These are phyloP conservation scores for Triangularia verruculosa DNA, from an alignment of 2,329 filamentous ascomycete genomes.

Conservation along the genomic window DNA sequence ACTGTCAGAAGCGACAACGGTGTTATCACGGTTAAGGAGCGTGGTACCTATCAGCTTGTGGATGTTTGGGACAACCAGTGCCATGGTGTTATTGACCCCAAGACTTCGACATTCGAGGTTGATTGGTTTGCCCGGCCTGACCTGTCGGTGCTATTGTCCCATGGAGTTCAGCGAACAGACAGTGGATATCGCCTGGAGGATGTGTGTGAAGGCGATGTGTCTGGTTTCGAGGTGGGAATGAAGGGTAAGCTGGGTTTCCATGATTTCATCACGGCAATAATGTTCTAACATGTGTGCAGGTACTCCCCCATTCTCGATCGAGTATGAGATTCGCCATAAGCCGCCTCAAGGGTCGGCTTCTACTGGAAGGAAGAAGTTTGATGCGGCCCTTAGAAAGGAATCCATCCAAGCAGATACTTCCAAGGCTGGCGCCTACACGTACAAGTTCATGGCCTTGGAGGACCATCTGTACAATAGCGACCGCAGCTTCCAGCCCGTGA, in stretches of 20 bases:
- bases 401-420: slow-evolving; percentile 83
- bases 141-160: slow-evolving; percentile 63
- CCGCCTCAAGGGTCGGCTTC: slow-evolving; percentile 63
- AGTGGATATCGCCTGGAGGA: slow-evolving; percentile 68
- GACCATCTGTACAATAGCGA: slow-evolving; percentile 84
- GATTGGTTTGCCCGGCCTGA: slow-evolving; percentile 81
- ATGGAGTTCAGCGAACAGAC: slow-evolving; percentile 54
- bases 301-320: slow-evolving; percentile 74
- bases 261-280: neutral
- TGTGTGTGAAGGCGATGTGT: slow-evolving; percentile 92
- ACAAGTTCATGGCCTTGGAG: slow-evolving; percentile 77
- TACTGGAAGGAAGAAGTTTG: slow-evolving; percentile 67
- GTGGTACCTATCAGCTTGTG: slow-evolving; percentile 77
- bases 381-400: slow-evolving; percentile 71
- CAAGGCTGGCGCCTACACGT: slow-evolving; percentile 79
- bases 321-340: slow-evolving; percentile 76
- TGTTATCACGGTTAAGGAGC: slow-evolving; percentile 59
- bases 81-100: slow-evolving; percentile 72
- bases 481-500: slow-evolving; percentile 59
- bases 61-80: slow-evolving; percentile 77
- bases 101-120: slow-evolving; percentile 73
- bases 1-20: slow-evolving; percentile 62
- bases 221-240: slow-evolving; percentile 78
- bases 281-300: slow-evolving; percentile 48
- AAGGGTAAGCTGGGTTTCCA: slow-evolving; percentile 54